Base-by-base conservation (phyloP, 495 filamentous ascomycete genomes). In the Penicillium silybi region DNA sequence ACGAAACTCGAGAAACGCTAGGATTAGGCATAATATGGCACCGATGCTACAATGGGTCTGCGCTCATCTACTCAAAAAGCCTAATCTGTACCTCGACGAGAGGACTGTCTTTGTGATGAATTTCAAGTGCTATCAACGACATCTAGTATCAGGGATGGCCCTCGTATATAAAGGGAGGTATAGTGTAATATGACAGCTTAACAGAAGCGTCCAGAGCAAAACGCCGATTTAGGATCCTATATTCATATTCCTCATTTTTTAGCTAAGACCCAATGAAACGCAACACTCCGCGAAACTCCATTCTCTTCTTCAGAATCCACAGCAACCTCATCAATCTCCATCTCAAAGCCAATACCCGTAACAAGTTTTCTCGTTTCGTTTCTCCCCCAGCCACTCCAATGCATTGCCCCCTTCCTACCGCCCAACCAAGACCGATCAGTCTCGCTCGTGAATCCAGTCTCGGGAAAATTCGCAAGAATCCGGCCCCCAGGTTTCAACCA, bases 401-500 rank as follows among this genome's bases (percentile, higher is more conserved):
- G 69, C 65, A 77, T 71, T 44, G 44, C 54, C 9, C 65, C 63
- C 6, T 57, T 26, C 0, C 18, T 44, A 0, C 41, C 57, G 3
- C 62, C 65, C 47, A 65, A 52, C 70, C 60, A 76, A 29, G 52
- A 48, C 46, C 23, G 26, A 42, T 54, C 41, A 27, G 43, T 52
- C 13, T 7, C 16, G 27, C 46, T 59, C 46, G 44, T 62, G 39
- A 59, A 56, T 34, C 59, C 62, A 2, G 32, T 39, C 26, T 47
- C 61, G 6, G 57, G 55, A 41, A 79, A 70, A 50, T 77, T 79
- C n/a, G 46, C 60, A 9, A 76, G 43, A 5, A 77, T 35, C 44
- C 39, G 49, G 0, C 74, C 74, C 0, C 69, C 70, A 11, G 66
- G 62, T 46, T 70, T 73, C 41, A 79, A 48, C 76, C 76, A 77